Evolutionary conservation across 2,329 filamentous ascomycete genomes (phyloP).

Genomic region (Pestalotiopsis sp.): DNA sequence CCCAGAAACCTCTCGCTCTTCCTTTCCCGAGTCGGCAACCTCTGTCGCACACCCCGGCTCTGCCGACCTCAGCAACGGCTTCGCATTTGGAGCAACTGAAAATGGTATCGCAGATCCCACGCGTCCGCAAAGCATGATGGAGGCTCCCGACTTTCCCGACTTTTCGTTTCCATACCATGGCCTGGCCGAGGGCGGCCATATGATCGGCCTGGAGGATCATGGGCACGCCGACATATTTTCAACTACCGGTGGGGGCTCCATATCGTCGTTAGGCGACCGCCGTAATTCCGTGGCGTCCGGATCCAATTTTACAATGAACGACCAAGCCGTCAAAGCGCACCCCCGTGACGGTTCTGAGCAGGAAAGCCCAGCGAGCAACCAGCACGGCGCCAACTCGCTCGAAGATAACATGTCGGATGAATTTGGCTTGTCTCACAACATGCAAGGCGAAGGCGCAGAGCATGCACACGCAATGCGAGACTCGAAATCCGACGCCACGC

Average conservation of each 20-base stretch:
- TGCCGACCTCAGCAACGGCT: conserved; percentile 35
- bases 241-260: conserved; percentile 30
- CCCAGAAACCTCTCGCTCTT: conserved; percentile 32
- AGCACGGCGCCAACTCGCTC: conserved; percentile 47
- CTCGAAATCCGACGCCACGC: conserved; percentile 59
- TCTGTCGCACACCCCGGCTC: conserved; percentile 32
- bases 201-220: conserved; percentile 42
- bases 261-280: conserved; percentile 38
- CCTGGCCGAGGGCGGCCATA: conserved; percentile 43
- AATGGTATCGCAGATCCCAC: conserved; percentile 34
- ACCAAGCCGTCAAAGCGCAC: conserved; percentile 24
- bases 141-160: conserved; percentile 52
- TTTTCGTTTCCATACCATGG: conserved; percentile 55
- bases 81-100: conserved; percentile 37
- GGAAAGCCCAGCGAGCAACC: conserved; percentile 44
- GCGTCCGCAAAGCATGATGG: conserved; percentile 40
- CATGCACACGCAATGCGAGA: conserved; percentile 56
- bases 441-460: conserved; percentile 55
- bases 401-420: conserved; percentile 61
- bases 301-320: conserved; percentile 30
- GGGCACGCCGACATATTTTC: conserved; percentile 31
- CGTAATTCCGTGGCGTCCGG: conserved; percentile 40
- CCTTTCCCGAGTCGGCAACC: conserved; percentile 31
- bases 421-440: conserved; percentile 53
- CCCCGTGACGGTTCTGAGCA: conserved; percentile 47